phyloP scores from a whole-genome alignment of 345 rosid species.

The Syzygium aromaticum region DNA sequence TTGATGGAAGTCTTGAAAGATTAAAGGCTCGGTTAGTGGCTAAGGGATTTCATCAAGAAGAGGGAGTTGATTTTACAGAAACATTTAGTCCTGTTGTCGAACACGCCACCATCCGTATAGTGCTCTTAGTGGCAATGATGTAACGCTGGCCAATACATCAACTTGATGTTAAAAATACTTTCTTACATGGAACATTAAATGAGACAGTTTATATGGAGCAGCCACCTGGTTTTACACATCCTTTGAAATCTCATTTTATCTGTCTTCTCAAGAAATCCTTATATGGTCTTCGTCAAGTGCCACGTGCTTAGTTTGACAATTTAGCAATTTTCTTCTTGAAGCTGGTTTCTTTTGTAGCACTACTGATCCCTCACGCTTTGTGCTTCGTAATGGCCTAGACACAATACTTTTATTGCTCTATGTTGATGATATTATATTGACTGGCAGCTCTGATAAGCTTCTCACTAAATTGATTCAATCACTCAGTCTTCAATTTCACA shows the following conservation, averaged over 20 bases:
- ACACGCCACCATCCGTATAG: background rate
- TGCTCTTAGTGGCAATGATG: background rate
- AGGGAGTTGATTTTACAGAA: background rate
- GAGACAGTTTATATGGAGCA: background rate
- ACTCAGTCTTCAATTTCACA: no score
- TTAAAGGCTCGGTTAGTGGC: background rate
- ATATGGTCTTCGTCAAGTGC: background rate
- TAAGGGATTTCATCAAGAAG: background rate
- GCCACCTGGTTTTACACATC: background rate
- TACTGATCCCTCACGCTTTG: background rate
- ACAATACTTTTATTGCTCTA: background rate
- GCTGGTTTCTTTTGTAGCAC: background rate
- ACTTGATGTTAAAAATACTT: background rate
- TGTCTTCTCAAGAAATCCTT: background rate
- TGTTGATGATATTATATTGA: background rate
- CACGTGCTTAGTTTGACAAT: background rate
- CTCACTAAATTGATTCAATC: background rate
- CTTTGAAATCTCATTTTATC: background rate
- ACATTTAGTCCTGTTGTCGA: background rate
- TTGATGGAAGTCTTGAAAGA: background rate
- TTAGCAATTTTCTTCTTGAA: background rate
- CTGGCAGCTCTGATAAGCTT: fast-evolving
- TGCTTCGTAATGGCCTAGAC: background rate
- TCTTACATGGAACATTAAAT: background rate
- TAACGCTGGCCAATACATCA: background rate